Base-by-base conservation (phyloP, 23 red algal genomes). In the Gracilaria vermiculophylla region DNA sequence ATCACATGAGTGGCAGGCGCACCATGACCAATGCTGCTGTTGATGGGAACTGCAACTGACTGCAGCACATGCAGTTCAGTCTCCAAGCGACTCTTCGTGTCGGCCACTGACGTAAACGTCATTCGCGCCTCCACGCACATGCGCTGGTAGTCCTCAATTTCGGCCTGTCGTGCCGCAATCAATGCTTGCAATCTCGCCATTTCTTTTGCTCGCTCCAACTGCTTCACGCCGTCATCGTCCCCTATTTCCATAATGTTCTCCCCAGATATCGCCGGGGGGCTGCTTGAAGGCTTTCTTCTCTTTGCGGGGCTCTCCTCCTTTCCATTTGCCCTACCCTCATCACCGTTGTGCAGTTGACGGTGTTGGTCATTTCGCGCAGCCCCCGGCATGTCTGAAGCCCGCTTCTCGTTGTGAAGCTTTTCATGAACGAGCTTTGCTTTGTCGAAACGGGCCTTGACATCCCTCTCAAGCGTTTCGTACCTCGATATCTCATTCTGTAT, bases 1-100 rank as follows among this genome's bases (percentile, higher is more conserved):
- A 73, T 37, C 9, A 3, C 44, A 10, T 73, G 67, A 48, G 67
- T 14, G 44, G 67, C 23, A 3, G 67, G 67, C 23, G 67, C 67
- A 7, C n/a, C 15, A 48, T 73, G 67, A 73, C 67, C 24, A 42
- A n/a, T 20, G 17, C n/a, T 73, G 3, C 67, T 32, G n/a, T 42
- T 7, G 42, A 7, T 73, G 7, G 67, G 67, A 8, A 45, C 25
- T 15, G 67, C 67, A 73, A 73, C 67, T 23, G 67, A 73, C 28
- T 73, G 67, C 53, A 49, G 58, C n/a, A 89, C 32, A 62, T 89
- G 69, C 52, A 89, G 23, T 34, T 89, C 85, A 28, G 45, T 62
- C 47, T 89, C 85, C 28, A 89, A 69, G 8, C 85, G 69, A 67
- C 67, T 77, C 44, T 89, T 89, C 17, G 37, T 48, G 36, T 89